A percentile compares a stretch with the other conserved stretches of the same genome.
Evolutionary conservation across 306 rosid genomes (phyloP).

Genomic region (Dryas alaskensis): DNA sequence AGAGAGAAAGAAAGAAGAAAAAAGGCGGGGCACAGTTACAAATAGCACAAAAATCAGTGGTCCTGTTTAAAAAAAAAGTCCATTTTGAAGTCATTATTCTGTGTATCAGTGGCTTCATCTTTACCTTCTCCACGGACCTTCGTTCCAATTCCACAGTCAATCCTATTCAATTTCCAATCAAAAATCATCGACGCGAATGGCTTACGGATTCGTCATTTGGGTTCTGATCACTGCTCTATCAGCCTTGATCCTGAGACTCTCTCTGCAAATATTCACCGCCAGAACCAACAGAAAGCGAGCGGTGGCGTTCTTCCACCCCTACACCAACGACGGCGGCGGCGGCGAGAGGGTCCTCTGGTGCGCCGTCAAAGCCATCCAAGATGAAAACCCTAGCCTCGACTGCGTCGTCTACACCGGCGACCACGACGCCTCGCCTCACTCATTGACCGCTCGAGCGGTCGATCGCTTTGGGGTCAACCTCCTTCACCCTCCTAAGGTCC

Average conservation of each 20-base stretch:
- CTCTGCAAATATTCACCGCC: constrained; percentile 25
- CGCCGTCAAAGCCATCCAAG: constrained; percentile 80
- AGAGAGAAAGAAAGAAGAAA: no score
- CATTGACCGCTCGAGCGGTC: constrained; percentile 55
- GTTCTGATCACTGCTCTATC: constrained; percentile 35
- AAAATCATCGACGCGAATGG: constrained; percentile 28
- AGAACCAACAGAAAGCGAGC: constrained; percentile 52
- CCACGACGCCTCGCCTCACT: constrained; percentile 72
- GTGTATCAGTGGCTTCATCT: no score
- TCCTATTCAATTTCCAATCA: constrained; percentile 10
- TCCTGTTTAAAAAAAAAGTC: no score
- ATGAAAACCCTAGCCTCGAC: constrained; percentile 50
- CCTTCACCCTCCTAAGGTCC: constrained; percentile 53
- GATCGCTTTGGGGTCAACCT: constrained; percentile 83
- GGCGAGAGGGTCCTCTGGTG: constrained; percentile 95
- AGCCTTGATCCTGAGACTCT: constrained; percentile 29
- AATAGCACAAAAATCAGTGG: no score
- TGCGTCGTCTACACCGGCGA: constrained; percentile 84
- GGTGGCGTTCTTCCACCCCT: constrained; percentile 92
- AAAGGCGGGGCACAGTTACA: no score
- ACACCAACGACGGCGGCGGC: constrained; percentile 90
- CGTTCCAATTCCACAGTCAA: not conserved
- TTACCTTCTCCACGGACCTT: no score
- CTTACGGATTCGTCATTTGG: constrained; percentile 25
- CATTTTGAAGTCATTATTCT: no score